phyloP scores from a whole-genome alignment of 192 early-diverging fungal species.

The Entomortierella chlamydospora region DNA sequence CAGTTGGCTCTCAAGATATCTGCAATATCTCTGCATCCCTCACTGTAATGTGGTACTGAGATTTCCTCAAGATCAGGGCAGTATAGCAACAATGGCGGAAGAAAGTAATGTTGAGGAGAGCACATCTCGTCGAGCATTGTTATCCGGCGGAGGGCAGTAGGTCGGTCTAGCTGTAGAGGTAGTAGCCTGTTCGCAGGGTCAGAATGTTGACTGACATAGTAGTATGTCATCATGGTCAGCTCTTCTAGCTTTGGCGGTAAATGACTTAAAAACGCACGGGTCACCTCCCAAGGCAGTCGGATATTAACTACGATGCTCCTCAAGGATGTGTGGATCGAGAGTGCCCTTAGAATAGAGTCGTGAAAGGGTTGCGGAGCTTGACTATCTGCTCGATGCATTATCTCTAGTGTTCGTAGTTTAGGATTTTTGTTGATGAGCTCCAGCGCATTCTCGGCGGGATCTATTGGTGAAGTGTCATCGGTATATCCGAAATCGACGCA shows the following conservation, averaged over 20 bases:
- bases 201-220: background rate
- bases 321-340: background rate
- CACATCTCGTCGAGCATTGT: background rate
- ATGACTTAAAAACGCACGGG: background rate
- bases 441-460: background rate
- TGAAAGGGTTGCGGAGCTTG: background rate
- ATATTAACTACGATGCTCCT: background rate
- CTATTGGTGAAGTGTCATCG: background rate
- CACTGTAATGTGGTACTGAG: background rate
- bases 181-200: background rate
- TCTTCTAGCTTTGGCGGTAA: background rate
- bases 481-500: conserved; percentile 7
- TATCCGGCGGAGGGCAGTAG: background rate
- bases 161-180: background rate
- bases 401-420: background rate
- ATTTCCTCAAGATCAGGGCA: background rate
- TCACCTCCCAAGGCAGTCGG: background rate
- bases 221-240: background rate
- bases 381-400: background rate
- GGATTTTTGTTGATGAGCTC: background rate
- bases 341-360: background rate
- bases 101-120: background rate
- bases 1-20: background rate
- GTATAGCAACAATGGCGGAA: background rate
- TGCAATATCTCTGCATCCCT: background rate